Evolutionary conservation across 352 stramenopile species (phyloP).

Genomic region (Aphanomyces cochlioides): DNA sequence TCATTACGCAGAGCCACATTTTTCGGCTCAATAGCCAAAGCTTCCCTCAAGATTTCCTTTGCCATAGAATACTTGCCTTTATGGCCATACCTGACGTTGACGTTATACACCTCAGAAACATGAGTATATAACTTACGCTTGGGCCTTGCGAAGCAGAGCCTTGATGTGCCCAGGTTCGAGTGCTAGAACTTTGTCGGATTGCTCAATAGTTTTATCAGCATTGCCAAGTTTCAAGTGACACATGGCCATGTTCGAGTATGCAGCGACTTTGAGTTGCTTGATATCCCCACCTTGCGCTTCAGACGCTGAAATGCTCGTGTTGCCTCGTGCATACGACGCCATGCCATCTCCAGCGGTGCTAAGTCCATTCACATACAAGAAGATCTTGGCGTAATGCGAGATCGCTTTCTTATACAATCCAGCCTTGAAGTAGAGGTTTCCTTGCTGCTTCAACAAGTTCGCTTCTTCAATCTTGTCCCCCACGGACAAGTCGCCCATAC

Average conservation of each 20-base stretch:
- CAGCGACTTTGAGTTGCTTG: constrained; percentile 58
- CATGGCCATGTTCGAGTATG: constrained; percentile 78
- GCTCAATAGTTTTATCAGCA: constrained; percentile 50
- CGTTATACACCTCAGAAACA: background rate
- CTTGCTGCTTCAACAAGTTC: constrained; percentile 74
- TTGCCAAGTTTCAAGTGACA: constrained; percentile 69
- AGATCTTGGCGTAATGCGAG: constrained; percentile 64
- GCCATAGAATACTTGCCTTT: constrained; percentile 33
- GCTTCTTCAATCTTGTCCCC: constrained; percentile 68
- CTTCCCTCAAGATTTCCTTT: constrained; percentile 47
- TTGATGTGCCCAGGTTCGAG: constrained; percentile 65
- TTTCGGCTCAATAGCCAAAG: constrained; percentile 61
- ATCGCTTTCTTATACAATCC: constrained; percentile 60
- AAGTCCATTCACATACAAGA: constrained; percentile 79
- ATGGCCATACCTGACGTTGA: constrained; percentile 9
- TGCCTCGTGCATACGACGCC: constrained; percentile 52
- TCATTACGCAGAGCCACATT: constrained; percentile 62
- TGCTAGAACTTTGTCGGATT: constrained; percentile 72
- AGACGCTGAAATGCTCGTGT: constrained; percentile 51
- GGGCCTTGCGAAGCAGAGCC: constrained; percentile 75
- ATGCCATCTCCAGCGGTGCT: constrained; percentile 73
- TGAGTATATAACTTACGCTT: constrained; percentile 36
- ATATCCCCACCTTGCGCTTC: constrained; percentile 53
- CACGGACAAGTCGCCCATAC: constrained; percentile 57
- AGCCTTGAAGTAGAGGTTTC: constrained; percentile 62